phyloP scores from a whole-genome alignment of 2,329 filamentous ascomycete genomes.

The Clonostachys rosea region DNA sequence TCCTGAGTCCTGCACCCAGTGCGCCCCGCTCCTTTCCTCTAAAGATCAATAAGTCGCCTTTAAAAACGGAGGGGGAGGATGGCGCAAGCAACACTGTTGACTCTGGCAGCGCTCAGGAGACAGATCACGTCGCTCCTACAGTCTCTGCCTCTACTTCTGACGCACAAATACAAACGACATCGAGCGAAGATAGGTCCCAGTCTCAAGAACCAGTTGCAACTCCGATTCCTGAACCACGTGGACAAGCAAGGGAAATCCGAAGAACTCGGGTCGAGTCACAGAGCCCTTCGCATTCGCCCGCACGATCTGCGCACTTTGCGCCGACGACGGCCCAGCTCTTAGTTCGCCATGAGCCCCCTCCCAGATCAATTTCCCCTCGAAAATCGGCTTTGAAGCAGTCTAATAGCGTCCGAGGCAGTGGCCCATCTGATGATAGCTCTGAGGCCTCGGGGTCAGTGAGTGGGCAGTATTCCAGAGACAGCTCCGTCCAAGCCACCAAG shows the following conservation, averaged over 20 bases:
- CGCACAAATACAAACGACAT: no score
- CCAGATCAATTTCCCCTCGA: slow-evolving; percentile 67
- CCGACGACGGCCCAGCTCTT: slow-evolving; percentile 47
- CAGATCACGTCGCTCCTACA: no score
- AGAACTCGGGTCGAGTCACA: slow-evolving; percentile 37
- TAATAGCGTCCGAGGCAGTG: slow-evolving; percentile 46
- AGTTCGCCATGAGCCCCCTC: slow-evolving; percentile 63
- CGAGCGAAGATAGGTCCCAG: no score
- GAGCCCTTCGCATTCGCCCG: slow-evolving; percentile 67
- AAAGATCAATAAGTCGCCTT: no score
- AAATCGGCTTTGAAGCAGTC: slow-evolving; percentile 71
- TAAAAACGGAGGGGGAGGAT: no score
- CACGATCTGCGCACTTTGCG: slow-evolving; percentile 63
- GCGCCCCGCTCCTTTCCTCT: no score
- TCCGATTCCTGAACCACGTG: no score
- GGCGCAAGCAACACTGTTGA: no score
- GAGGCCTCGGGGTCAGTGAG: slow-evolving; percentile 29
- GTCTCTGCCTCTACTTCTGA: no score
- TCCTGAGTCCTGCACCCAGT: no score
- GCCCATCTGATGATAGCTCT: slow-evolving; percentile 44
- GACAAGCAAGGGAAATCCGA: slow-evolving; percentile 6
- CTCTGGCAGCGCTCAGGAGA: no score
- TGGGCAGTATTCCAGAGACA: slow-evolving; percentile 23
- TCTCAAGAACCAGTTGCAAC: no score
- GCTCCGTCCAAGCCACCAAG: slow-evolving; percentile 40